phyloP scores from a whole-genome alignment of 1,139 yeast genomes.

The Lodderomyces theae region DNA sequence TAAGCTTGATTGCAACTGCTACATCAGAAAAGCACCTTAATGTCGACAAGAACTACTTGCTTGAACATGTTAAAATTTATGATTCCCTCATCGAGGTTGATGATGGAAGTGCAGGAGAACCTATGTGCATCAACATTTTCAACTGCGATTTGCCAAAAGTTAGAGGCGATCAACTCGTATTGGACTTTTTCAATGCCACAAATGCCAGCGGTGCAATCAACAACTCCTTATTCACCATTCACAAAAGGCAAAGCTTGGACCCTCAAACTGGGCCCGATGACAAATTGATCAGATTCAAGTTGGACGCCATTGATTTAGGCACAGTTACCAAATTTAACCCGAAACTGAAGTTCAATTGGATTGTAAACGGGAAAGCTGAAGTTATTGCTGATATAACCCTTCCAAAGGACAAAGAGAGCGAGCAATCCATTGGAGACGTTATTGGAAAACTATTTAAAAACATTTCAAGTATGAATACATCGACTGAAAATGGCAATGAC shows the following conservation, averaged over 20 bases:
- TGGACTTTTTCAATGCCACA: conserved; percentile 67
- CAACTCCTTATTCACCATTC: conserved; percentile 71
- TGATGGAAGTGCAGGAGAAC: conserved; percentile 25
- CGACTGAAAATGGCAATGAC: conserved; percentile 18
- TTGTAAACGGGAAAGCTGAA: conserved; percentile 67
- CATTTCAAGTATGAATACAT: conserved; percentile 16
- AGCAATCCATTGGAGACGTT: conserved; percentile 24
- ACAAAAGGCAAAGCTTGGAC: conserved; percentile 44
- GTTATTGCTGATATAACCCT: conserved; percentile 67
- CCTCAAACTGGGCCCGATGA: conserved; percentile 27
- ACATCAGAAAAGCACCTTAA: conserved; percentile 27
- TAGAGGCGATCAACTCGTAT: conserved; percentile 54
- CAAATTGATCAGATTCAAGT: conserved; percentile 56
- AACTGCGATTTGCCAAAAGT: conserved; percentile 63
- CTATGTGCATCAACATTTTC: conserved; percentile 55
- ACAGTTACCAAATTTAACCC: conserved; percentile 35
- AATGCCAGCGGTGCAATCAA: conserved; percentile 72
- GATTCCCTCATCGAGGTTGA: conserved; percentile 53
- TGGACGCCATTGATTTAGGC: conserved; percentile 62
- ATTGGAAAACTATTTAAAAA: conserved; percentile 29
- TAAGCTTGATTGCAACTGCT: conserved; percentile 21
- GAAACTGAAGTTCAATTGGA: conserved; percentile 61
- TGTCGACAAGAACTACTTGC: conserved; percentile 43
- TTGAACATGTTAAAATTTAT: conserved; percentile 50
- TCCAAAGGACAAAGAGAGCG: conserved; percentile 19